Conservation (phyloP, 2,329 filamentous ascomycete genomes). For the Aureobasidium mangrovei region DNA sequence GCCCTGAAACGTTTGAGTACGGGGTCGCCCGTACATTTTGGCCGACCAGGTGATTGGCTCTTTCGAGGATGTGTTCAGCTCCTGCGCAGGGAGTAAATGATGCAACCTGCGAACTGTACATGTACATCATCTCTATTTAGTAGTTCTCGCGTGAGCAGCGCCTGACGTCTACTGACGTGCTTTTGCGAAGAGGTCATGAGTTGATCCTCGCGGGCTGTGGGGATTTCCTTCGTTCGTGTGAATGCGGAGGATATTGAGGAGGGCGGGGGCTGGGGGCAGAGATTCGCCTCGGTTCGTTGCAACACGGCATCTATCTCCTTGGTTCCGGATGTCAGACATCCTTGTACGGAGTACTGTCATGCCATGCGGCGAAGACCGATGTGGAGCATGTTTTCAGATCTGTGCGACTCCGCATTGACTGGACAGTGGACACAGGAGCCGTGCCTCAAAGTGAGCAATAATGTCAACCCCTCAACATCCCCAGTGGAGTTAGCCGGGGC, state of each 20-base stretch:
- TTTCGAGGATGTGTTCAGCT: constrained; percentile 3
- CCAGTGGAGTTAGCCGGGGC: constrained; percentile 5
- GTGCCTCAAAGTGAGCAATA: no score
- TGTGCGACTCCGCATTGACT: background rate
- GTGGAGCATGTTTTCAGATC: constrained; percentile 5
- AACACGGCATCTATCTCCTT: constrained; percentile 5
- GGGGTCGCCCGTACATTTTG: constrained; percentile 7
- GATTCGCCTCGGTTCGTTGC: constrained; percentile 6
- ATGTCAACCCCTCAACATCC: constrained; percentile 2
- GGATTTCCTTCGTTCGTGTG: background rate
- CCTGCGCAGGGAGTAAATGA: background rate
- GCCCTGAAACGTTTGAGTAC: constrained; percentile 8
- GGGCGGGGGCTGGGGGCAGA: constrained; percentile 1
- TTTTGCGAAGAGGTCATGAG: background rate
- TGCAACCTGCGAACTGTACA: background rate
- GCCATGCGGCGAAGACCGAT: constrained; percentile 8
- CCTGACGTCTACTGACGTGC: no score
- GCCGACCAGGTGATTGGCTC: constrained; percentile 11
- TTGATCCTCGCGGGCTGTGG: constrained; percentile 7
- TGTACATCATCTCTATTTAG: background rate
- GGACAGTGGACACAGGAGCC: no score
- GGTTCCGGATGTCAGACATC: constrained; percentile 11
- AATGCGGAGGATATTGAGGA: background rate
- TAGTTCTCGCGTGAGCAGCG: background rate
- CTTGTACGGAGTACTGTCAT: background rate